Base-by-base conservation (phyloP, 768 basidiomycete species). In the Kwoniella europaea region DNA sequence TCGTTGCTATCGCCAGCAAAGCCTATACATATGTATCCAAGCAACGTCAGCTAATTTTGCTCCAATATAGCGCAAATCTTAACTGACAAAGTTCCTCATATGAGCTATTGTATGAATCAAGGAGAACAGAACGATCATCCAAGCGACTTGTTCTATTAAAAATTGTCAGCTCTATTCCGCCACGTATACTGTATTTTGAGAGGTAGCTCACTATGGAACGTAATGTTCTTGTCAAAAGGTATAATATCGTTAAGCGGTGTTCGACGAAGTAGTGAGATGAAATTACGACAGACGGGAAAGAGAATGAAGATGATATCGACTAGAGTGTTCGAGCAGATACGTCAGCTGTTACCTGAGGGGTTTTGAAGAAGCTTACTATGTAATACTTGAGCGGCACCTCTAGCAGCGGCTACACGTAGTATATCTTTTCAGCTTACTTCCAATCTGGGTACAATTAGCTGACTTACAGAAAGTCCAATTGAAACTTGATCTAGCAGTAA, bases 241-340 rank as follows among this genome's bases (percentile, higher is more conserved):
- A 82, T 78, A 53, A 82, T 67, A 42, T 69, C 72, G 71, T 79
- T 77, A 29, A 98, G 86, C 2, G 94, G 89, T 0, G 93, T 93
- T 64, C 90, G 89, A 29, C 96, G 91, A 59, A 96, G 87, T 57
- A 95, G 76, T 24, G 94, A 95, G 83, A 97, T 88, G 85, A 97
- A 93, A 85, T 93, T 95, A 71, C 95, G 90, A 87, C 95, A 98
- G 82, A 98, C 88, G 29, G 95, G 96, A 41, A 98, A 88, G 61
- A 98, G 89, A 83, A 98, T 94, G 86, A 96, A 92, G 73, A 92
- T 89, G 70, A 93, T 90, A 84, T 97, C 92, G 77, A 96, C 87
- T 77, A 55, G 7, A 22, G 2, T 61, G 43, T 66, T 52, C 18
- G 41, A 18, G 24, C 12, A n/a, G 22, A 10, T 46, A 27, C 13